Percentiles rank a stretch among this genome's conserved stretches.
Conservation (phyloP, 305 asterid species). For the Plantago lanceolata region DNA sequence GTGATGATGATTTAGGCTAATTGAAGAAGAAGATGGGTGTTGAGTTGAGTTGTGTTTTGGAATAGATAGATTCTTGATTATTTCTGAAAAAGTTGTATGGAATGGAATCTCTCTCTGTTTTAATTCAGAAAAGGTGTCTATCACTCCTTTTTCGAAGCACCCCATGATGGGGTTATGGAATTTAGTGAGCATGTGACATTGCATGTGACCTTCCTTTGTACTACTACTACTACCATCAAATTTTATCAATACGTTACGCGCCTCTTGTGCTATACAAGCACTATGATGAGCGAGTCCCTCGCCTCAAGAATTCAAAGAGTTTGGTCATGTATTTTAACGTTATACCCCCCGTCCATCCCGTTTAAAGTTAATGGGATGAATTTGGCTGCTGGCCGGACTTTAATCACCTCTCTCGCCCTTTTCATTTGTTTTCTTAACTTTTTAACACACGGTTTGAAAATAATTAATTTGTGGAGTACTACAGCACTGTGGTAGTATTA, state of each 20-base stretch:
- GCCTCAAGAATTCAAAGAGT: neutral
- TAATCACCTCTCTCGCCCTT: no score
- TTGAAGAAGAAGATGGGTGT: no score
- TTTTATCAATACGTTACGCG: neutral
- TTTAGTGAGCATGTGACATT: conserved; percentile 10
- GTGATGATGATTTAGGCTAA: neutral
- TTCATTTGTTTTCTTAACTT: no score
- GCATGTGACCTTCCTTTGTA: conserved; percentile 13
- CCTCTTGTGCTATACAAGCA: neutral
- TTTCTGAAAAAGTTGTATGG: neutral
- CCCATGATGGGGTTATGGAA: conserved; percentile 13
- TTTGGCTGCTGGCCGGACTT: neutral
- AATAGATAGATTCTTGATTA: neutral
- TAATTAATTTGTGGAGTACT: no score
- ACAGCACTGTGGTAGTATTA: no score
- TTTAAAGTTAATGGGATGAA: no score
- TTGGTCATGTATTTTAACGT: no score
- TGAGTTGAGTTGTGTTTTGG: no score
- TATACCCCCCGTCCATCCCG: no score
- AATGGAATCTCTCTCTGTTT: conserved; percentile 7
- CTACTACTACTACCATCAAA: no score
- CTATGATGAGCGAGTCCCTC: neutral
- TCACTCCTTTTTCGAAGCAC: neutral
- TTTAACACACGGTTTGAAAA: no score
- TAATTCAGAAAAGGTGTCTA: neutral